phyloP scores from a whole-genome alignment of 352 stramenopile species.

The Pythium aristosporum region DNA sequence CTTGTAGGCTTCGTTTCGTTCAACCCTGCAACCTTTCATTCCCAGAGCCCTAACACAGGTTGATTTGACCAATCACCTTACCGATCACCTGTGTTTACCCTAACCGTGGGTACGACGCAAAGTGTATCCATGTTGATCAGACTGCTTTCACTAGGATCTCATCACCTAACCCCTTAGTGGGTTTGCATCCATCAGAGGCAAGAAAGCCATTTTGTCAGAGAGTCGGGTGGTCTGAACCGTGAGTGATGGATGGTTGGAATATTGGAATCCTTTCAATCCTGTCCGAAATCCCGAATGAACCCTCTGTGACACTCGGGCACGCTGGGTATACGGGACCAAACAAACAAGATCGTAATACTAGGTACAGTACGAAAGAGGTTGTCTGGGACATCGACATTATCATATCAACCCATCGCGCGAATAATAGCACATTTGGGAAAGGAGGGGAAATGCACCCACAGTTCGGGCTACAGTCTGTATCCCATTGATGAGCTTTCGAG shows the following conservation, averaged over 20 bases:
- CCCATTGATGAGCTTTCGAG: not conserved
- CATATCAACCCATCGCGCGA: not conserved
- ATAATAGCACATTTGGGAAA: constrained; percentile 1
- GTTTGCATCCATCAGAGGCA: constrained; percentile 21
- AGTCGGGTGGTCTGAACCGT: constrained; percentile 15
- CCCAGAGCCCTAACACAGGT: constrained; percentile 24
- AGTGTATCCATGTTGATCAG: constrained; percentile 33
- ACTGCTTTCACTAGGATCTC: constrained; percentile 18
- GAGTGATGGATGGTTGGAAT: constrained; percentile 29
- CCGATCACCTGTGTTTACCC: constrained; percentile 3
- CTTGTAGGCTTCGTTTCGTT: constrained; percentile 21
- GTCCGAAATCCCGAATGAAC: not conserved
- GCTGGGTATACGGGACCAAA: too few relatives aligned
- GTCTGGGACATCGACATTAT: not conserved
- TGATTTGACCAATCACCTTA: constrained; percentile 16
- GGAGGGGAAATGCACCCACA: not conserved
- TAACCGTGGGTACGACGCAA: constrained; percentile 11
- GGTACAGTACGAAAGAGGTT: too few relatives aligned
- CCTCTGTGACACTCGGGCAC: constrained; percentile 19
- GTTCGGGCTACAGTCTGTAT: not conserved
- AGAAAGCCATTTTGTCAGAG: constrained; percentile 25
- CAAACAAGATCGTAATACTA: too few relatives aligned
- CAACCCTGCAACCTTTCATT: constrained; percentile 31
- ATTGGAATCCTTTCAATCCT: constrained; percentile 4
- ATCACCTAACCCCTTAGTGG: constrained; percentile 25